A percentile compares a stretch with the other conserved stretches of the same genome.
Conservation (phyloP, 2,329 filamentous ascomycete genomes). For the Aspergillus jensenii region DNA sequence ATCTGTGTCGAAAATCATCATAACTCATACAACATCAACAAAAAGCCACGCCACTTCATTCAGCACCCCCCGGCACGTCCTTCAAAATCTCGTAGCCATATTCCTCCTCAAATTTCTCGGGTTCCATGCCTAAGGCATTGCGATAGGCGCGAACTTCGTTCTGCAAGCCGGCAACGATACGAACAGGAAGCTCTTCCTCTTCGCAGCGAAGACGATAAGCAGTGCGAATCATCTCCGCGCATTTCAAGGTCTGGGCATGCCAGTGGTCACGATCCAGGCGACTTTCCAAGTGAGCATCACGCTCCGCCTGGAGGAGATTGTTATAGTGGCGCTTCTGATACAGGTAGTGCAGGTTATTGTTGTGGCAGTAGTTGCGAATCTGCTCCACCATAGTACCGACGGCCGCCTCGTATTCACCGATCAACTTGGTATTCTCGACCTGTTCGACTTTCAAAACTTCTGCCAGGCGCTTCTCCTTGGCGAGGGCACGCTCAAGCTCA, state of each 20-base stretch:
- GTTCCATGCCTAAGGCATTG: conserved; percentile 48
- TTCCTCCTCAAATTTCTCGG: conserved; percentile 50
- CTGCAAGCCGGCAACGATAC: conserved; percentile 47
- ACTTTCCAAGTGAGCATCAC: conserved; percentile 49
- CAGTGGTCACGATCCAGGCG: conserved; percentile 52
- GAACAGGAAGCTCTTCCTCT: conserved; percentile 47
- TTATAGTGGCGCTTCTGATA: conserved; percentile 51
- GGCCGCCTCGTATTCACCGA: conserved; percentile 48
- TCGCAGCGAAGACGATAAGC: conserved; percentile 49
- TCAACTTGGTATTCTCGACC: conserved; percentile 47
- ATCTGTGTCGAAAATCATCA: conserved; percentile 18
- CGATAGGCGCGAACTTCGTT: conserved; percentile 51
- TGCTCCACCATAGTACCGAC: conserved; percentile 51
- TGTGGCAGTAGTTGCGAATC: conserved; percentile 51
- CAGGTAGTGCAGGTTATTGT: conserved; percentile 50
- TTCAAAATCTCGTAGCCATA: conserved; percentile 51
- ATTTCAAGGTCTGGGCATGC: conserved; percentile 49
- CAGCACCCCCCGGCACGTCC: conserved; percentile 37
- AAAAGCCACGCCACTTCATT: conserved; percentile 20
- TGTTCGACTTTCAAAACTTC: conserved; percentile 48
- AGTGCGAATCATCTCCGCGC: conserved; percentile 50
- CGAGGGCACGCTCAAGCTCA: conserved; percentile 49
- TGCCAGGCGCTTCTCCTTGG: conserved; percentile 44
- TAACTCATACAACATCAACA: conserved; percentile 19
- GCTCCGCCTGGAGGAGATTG: conserved; percentile 50